Evolutionary conservation across 192 early-diverging fungal genomes (phyloP).

Genomic region (Coemansia sp.): DNA sequence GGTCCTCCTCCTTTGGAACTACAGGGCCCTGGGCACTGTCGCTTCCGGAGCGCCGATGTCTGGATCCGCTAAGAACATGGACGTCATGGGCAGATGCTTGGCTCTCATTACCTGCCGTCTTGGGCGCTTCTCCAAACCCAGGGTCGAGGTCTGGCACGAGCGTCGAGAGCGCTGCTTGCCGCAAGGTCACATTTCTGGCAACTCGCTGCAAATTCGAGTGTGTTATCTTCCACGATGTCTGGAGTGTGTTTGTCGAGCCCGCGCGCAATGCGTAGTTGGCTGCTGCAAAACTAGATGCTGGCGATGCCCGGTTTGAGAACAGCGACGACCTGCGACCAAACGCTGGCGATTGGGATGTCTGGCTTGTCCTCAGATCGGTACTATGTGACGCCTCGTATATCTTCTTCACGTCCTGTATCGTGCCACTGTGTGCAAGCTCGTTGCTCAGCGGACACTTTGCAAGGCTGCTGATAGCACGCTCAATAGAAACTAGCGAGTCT

Average conservation of each 20-base stretch:
- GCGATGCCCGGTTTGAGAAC: constrained; percentile 9
- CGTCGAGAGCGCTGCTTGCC: background rate
- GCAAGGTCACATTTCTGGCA: constrained; percentile 7
- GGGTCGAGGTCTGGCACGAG: background rate
- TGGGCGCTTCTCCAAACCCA: background rate
- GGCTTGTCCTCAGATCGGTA: background rate
- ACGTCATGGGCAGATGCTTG: background rate
- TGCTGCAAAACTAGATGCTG: constrained; percentile 5
- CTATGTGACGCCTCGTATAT: constrained; percentile 2
- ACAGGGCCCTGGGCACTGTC: constrained; percentile 13
- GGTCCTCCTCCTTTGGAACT: constrained; percentile 24
- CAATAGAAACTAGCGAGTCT: constrained; percentile 82
- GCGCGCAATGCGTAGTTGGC: constrained; percentile 7
- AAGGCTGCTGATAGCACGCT: constrained; percentile 79
- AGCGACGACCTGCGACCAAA: background rate
- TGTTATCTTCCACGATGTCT: constrained; percentile 36
- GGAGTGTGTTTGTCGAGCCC: constrained; percentile 11
- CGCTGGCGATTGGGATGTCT: constrained; percentile 13
- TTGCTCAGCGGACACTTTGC: constrained; percentile 19
- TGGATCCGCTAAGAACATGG: background rate
- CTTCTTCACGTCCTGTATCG: constrained; percentile 17
- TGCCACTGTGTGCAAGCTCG: constrained; percentile 18
- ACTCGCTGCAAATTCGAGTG: constrained; percentile 25
- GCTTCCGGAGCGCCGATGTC: constrained; percentile 41
- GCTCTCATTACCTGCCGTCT: background rate